Percentiles rank a stretch among this genome's conserved stretches.
Evolutionary conservation across 768 basidiomycete genomes (phyloP).

Genomic region (Boletus rufocinnamomeus): DNA sequence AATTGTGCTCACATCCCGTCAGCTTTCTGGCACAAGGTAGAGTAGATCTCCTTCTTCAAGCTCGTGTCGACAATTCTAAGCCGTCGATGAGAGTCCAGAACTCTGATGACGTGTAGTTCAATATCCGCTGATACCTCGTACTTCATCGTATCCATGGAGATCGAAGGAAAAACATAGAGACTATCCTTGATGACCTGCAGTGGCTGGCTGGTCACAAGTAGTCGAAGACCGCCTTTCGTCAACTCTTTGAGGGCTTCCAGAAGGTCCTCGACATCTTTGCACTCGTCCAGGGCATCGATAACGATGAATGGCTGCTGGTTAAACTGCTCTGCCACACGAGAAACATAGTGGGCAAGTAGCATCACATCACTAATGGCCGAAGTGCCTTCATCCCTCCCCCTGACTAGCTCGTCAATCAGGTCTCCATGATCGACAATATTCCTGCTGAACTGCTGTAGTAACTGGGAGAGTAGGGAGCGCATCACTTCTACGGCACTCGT

Average conservation of each 20-base stretch:
- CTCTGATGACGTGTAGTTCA: not conserved
- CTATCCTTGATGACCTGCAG: slow-evolving; percentile 8
- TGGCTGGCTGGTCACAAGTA: slow-evolving; percentile 12
- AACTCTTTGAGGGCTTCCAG: not conserved
- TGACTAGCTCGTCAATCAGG: not conserved
- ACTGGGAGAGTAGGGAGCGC: not conserved
- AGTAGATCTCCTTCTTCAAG: slow-evolving; percentile 10
- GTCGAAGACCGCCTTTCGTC: not conserved
- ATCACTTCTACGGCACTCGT: not conserved
- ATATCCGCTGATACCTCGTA: not conserved
- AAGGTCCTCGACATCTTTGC: slow-evolving; percentile 3
- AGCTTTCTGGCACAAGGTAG: not conserved
- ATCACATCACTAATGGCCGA: not conserved
- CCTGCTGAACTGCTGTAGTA: not conserved
- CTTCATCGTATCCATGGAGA: slow-evolving; percentile 2
- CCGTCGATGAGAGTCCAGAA: slow-evolving; percentile 5
- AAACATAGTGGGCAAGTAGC: not conserved
- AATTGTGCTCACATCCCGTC: slow-evolving; percentile 11
- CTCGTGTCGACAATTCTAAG: not conserved
- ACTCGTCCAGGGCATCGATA: slow-evolving; percentile 19
- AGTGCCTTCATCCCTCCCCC: not conserved
- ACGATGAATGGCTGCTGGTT: not conserved
- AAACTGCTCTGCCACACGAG: not conserved
- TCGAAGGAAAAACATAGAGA: not conserved
- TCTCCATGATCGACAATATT: not conserved